Evolutionary conservation across 139 green algal genomes (phyloP), one percentile per base, ranked within the genome.

Genomic region (Yamagishiella unicocca): DNA sequence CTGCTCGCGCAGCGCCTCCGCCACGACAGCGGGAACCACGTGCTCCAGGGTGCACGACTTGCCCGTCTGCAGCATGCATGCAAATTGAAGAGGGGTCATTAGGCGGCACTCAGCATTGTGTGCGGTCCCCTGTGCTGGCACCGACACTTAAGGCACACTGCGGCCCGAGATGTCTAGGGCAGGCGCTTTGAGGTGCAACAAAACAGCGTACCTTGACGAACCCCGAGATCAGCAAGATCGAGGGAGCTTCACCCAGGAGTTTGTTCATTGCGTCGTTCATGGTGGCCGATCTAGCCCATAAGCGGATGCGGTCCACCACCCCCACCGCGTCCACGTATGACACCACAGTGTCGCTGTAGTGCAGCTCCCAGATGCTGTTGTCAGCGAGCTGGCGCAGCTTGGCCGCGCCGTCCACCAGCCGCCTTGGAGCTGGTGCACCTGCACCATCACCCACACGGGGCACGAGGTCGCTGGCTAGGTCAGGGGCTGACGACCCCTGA

Each of bases 11-110:
- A 76, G 68, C 68, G 10, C 68, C 68, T 76, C 68, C 37, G 68
- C 37, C 68, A 76, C 68, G 8, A 76, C 68, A 17, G 38, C 68
- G 68, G 68, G 68, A 4, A 76, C 37, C 68, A 76, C 68, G 68
- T 76, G 68, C 68, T 76, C 68, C 68, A 53, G 37, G 8, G 68
- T 76, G 38, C 14, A 76, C 68, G 68, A 54, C 68, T 50, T 76
- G 37, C 68, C 58, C 58, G 58, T 68, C 58, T 68, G 58, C 58
- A n/a, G 17, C 14, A n/a, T n/a, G 22, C 17, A 68, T 68, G 58
- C 12, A 58, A 17, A 17, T 58, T 17, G 50, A 17, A 12, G 12
- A 17, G 50, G 17, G 50, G 50, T 12, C 50, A 17, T 58, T 17
- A 58, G 50, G 50, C 50, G 50, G 50, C 12, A 17, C 50, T 12